These are phyloP conservation scores for Paramarasmius palmivorus DNA, from an alignment of 1,284 basidiomycete genomes.

Conservation along the genomic window DNA sequence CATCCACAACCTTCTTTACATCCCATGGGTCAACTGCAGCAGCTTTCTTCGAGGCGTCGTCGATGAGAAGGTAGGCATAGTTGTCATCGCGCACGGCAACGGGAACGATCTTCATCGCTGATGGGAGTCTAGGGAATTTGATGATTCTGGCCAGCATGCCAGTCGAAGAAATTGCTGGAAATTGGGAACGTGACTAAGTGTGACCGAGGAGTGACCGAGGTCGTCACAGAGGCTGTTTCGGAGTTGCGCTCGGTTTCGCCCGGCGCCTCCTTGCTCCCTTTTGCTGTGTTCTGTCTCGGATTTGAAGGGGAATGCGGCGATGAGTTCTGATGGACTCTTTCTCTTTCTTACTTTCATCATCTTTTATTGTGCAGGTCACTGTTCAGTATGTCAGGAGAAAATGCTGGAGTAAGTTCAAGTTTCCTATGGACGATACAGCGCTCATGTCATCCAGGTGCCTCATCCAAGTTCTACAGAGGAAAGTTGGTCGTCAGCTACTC, in stretches of 20 bases:
- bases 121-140: conserved; percentile 4
- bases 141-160: not conserved
- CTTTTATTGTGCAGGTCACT: conserved; percentile 9
- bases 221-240: too few relatives aligned
- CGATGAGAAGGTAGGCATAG: conserved; percentile 87
- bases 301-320: not conserved
- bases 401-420: not conserved
- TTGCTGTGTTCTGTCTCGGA: not conserved
- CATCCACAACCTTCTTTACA: conserved; percentile 69
- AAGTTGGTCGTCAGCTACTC: not conserved
- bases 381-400: not conserved
- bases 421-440: too few relatives aligned
- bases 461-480: too few relatives aligned
- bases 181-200: not conserved
- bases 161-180: too few relatives aligned
- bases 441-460: too few relatives aligned
- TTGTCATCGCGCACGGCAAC: conserved; percentile 83
- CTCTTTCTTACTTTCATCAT: conserved; percentile 6
- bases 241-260: not conserved
- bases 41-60: conserved; percentile 68
- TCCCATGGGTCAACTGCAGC: conserved; percentile 86
- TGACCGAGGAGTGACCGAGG: too few relatives aligned
- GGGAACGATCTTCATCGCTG: conserved; percentile 69
- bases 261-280: not conserved
- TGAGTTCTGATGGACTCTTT: not conserved